Conservation (phyloP, 2,329 filamentous ascomycete genomes). For the Aureobasidium sp. region DNA sequence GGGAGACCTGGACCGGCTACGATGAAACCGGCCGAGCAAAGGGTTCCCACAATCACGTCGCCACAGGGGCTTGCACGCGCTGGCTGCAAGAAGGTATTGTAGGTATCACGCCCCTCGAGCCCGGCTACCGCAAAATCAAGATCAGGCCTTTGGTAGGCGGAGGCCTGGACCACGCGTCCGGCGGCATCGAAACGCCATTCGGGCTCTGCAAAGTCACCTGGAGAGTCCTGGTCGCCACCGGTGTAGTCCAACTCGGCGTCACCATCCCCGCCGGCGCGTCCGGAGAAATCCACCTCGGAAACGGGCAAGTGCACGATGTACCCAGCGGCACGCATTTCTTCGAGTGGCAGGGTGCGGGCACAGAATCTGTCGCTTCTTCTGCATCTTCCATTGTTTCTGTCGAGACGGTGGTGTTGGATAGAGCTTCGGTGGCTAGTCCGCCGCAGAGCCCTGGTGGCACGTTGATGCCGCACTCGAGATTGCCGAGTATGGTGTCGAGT, state of each 20-base stretch:
- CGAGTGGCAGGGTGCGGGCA: background rate
- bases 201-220: conserved; percentile 2
- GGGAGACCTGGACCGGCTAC: conserved; percentile 4
- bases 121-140: conserved; percentile 5
- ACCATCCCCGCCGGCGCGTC: background rate
- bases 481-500: background rate
- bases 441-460: background rate
- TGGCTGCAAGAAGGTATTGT: conserved; percentile 12
- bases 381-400: background rate
- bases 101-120: conserved; percentile 5
- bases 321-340: conserved; percentile 5
- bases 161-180: background rate
- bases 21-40: conserved; percentile 3
- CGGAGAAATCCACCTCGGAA: background rate
- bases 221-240: background rate
- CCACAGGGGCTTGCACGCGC: background rate
- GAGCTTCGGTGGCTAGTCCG: background rate
- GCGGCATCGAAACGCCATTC: conserved; percentile 1
- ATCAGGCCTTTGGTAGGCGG: background rate
- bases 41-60: conserved; percentile 4
- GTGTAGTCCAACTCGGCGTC: background rate
- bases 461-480: background rate
- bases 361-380: background rate
- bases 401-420: background rate
- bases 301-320: background rate